Conservation (phyloP, 2,329 filamentous ascomycete genomes). For the Lachnum nothofagi region DNA sequence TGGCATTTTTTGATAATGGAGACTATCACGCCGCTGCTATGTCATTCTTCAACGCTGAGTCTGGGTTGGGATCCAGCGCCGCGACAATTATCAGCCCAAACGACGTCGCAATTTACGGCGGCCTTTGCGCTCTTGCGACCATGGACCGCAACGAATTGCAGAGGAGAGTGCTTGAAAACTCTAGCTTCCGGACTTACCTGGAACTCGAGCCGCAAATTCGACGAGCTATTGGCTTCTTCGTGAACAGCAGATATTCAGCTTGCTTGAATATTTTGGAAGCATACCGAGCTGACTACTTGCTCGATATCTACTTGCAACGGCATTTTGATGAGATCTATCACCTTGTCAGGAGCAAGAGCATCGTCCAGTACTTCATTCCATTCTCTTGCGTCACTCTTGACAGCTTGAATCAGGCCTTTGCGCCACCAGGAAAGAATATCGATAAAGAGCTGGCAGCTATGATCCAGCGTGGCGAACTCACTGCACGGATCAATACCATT, state of each 20-base stretch:
- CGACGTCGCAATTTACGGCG: conserved; percentile 88
- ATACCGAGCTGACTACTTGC: conserved; percentile 79
- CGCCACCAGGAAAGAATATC: conserved; percentile 55
- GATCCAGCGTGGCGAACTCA: conserved; percentile 66
- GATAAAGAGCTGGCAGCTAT: conserved; percentile 71
- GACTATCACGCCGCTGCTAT: conserved; percentile 64
- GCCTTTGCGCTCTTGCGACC: conserved; percentile 80
- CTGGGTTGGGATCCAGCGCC: conserved; percentile 51
- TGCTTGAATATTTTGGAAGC: conserved; percentile 79
- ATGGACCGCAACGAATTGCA: conserved; percentile 78
- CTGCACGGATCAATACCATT: conserved; percentile 80
- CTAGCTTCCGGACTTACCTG: conserved; percentile 75
- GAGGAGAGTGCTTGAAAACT: conserved; percentile 70
- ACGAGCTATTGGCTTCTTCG: conserved; percentile 83
- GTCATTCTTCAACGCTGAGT: conserved; percentile 47
- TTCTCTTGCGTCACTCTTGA: conserved; percentile 82
- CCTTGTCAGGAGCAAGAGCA: conserved; percentile 80
- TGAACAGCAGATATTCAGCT: conserved; percentile 79
- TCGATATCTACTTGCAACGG: conserved; percentile 78
- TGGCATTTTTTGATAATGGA: conserved; percentile 53
- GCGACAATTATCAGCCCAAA: conserved; percentile 74
- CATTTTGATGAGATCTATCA: conserved; percentile 68
- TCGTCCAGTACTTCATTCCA: conserved; percentile 85
- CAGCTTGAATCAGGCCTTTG: conserved; percentile 74
- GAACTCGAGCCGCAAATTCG: conserved; percentile 92